Evolutionary conservation across 805 yeast species (phyloP).

Genomic region (Nadsonia fulvescens): DNA sequence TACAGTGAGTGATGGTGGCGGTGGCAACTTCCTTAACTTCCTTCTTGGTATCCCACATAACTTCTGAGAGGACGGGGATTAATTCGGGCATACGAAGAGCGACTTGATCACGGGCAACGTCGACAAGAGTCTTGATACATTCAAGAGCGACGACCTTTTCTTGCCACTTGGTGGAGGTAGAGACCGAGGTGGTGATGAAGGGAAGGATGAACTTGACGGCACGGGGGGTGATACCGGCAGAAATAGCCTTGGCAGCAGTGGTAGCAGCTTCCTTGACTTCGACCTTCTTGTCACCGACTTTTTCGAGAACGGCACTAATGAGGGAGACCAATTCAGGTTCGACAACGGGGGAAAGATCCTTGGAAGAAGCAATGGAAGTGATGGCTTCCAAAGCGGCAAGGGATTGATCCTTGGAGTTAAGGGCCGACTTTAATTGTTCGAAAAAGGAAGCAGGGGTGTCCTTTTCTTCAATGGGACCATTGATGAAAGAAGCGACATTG

Average conservation of each 20-base stretch:
- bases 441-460: conserved; percentile 90
- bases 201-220: conserved; percentile 86
- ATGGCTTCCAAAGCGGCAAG: conserved; percentile 63
- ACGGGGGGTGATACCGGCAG: conserved; percentile 74
- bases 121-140: conserved; percentile 76
- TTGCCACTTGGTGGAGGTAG: conserved; percentile 75
- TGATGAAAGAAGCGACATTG: conserved; percentile 81
- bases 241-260: conserved; percentile 58
- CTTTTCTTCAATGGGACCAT: conserved; percentile 95
- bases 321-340: conserved; percentile 87
- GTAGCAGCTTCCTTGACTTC: conserved; percentile 58
- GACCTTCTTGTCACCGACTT: conserved; percentile 82
- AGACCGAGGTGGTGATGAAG: conserved; percentile 48
- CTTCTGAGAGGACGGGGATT: conserved; percentile 94
- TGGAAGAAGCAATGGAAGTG: conserved; percentile 59
- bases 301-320: conserved; percentile 49
- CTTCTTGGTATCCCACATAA: conserved; percentile 99
- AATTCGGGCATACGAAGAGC: conserved; percentile 99
- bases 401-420: conserved; percentile 63
- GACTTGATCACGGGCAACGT: conserved; percentile 85
- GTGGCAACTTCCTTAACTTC: conserved; percentile 96
- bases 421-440: conserved; percentile 52
- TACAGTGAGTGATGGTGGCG: conserved; percentile 85
- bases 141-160: conserved; percentile 86
- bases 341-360: conserved; percentile 70